Evolutionary conservation across 1,139 yeast genomes (phyloP).

Genomic region (Protomyces arabidopsidicola): DNA sequence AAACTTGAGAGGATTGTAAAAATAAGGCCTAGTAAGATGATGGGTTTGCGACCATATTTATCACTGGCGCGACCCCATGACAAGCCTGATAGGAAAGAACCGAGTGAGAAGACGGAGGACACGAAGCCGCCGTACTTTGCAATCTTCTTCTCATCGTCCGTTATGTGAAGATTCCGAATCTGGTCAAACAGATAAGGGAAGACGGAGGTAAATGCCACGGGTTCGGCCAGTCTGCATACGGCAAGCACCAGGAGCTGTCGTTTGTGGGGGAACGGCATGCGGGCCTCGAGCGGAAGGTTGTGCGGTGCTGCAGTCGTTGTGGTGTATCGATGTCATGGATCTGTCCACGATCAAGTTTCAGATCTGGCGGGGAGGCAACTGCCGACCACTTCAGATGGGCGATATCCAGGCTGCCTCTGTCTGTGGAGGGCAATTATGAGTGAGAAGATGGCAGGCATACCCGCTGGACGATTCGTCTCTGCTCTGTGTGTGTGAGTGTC

Average conservation of each 20-base stretch:
- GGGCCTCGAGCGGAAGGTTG: too few relatives aligned
- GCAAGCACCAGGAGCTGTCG: constrained; percentile 24
- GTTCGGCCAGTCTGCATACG: constrained; percentile 24
- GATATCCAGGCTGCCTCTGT: too few relatives aligned
- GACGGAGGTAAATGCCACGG: constrained; percentile 20
- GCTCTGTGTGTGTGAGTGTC: too few relatives aligned
- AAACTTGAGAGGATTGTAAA: constrained; percentile 52
- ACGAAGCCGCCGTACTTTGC: constrained; percentile 29
- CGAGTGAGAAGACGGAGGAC: constrained; percentile 33
- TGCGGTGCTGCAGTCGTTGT: too few relatives aligned
- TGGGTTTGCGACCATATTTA: constrained; percentile 54
- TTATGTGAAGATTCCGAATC: constrained; percentile 16
- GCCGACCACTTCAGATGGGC: not conserved
- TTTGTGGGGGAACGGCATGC: constrained; percentile 20
- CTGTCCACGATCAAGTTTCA: not conserved
- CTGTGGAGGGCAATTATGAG: too few relatives aligned
- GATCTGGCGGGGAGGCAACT: not conserved
- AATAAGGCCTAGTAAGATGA: constrained; percentile 49
- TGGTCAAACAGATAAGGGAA: constrained; percentile 22
- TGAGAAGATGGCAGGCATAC: too few relatives aligned
- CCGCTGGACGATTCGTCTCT: too few relatives aligned
- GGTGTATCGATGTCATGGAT: not conserved
- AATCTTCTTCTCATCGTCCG: constrained; percentile 22
- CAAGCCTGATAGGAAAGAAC: constrained; percentile 53
- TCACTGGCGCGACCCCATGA: constrained; percentile 59